A percentile compares a stretch with the other conserved stretches of the same genome.
Evolutionary conservation across 176 grass and related monocot genomes (phyloP).

Genomic region (Carex kokanica): DNA sequence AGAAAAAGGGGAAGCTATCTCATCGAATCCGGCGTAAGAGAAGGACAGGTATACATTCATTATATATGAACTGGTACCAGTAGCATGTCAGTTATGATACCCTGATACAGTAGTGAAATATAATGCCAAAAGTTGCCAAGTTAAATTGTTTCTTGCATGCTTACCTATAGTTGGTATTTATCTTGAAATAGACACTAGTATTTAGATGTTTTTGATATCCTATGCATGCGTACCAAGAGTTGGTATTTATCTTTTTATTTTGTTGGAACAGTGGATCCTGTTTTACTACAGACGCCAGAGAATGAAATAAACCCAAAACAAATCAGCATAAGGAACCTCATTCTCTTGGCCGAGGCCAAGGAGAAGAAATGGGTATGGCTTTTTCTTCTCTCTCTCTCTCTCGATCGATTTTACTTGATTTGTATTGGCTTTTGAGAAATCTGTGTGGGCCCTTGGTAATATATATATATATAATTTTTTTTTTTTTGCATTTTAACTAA

Average conservation of each 20-base stretch:
- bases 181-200: not conserved
- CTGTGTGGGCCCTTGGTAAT: not conserved
- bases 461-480: no score
- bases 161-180: no score
- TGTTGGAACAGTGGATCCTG: slow-evolving; percentile 7
- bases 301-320: slow-evolving; percentile 13
- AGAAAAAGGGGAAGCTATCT: slow-evolving; percentile 7
- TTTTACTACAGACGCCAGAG: slow-evolving; percentile 18
- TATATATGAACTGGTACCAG: not conserved
- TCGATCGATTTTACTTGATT: not conserved
- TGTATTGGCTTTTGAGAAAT: not conserved
- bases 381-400: not conserved
- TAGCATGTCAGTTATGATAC: not conserved
- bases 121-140: not conserved
- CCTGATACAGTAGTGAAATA: not conserved
- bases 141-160: not conserved
- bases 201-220: not conserved
- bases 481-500: not conserved
- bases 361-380: slow-evolving; percentile 24
- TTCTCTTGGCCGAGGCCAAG: slow-evolving; percentile 24
- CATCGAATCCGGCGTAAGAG: slow-evolving; percentile 22
- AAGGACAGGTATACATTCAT: slow-evolving; percentile 13
- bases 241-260: not conserved
- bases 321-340: slow-evolving; percentile 34
- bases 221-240: not conserved